Evolutionary conservation across 495 filamentous ascomycete genomes (phyloP).

Genomic region (Aspergillus panamensis): DNA sequence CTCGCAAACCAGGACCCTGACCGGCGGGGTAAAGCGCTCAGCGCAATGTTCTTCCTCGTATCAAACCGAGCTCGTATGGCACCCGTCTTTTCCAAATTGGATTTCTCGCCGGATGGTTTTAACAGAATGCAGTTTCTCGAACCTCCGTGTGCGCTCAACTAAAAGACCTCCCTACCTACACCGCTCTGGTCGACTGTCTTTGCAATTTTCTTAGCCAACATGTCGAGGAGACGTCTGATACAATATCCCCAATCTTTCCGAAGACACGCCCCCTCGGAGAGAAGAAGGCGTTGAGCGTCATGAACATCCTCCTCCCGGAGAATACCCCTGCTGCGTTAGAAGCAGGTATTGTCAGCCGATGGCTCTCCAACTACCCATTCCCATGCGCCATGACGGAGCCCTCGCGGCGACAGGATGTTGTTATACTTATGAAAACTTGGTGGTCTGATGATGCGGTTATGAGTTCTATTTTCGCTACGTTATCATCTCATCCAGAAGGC

Average conservation of each 20-base stretch:
- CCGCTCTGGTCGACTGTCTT: slow-evolving; percentile 45
- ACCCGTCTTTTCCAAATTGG: background rate
- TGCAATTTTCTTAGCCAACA: slow-evolving; percentile 47
- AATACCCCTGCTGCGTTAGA: slow-evolving; percentile 39
- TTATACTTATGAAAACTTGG: slow-evolving; percentile 46
- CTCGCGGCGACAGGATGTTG: slow-evolving; percentile 39
- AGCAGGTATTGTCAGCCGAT: slow-evolving; percentile 45
- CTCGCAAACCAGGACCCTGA: slow-evolving; percentile 36
- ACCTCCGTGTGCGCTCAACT: slow-evolving; percentile 39
- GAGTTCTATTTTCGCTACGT: slow-evolving; percentile 40
- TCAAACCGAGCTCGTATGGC: slow-evolving; percentile 41
- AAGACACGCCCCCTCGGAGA: slow-evolving; percentile 44
- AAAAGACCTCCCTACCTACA: slow-evolving; percentile 38
- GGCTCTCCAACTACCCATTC: slow-evolving; percentile 51
- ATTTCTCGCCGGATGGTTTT: slow-evolving; percentile 6
- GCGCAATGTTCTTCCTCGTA: slow-evolving; percentile 43
- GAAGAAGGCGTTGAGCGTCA: slow-evolving; percentile 38
- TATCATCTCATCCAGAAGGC: slow-evolving; percentile 33
- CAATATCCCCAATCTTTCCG: slow-evolving; percentile 42
- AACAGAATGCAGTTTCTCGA: slow-evolving; percentile 30
- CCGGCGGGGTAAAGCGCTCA: slow-evolving; percentile 38
- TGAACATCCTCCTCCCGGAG: slow-evolving; percentile 38
- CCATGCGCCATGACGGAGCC: slow-evolving; percentile 38
- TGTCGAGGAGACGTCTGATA: slow-evolving; percentile 34
- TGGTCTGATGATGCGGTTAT: slow-evolving; percentile 46